phyloP scores from a whole-genome alignment of 1,284 basidiomycete species.

The Coniophora puteana region DNA sequence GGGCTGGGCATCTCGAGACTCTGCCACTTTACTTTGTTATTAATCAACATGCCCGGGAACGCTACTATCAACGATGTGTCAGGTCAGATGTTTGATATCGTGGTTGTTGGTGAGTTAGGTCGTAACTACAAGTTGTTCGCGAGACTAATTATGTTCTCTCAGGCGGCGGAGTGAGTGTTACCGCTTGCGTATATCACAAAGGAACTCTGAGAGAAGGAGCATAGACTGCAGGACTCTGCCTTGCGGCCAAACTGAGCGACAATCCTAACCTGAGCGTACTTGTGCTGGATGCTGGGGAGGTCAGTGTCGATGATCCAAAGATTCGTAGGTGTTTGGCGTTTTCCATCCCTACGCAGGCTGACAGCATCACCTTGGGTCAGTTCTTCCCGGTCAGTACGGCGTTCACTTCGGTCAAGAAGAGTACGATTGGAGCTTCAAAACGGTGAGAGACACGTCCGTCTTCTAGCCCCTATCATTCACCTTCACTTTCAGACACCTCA shows the following conservation, averaged over 20 bases:
- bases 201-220: too few species aligned
- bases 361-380: slow-evolving; percentile 13
- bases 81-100: slow-evolving; percentile 6
- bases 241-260: slow-evolving; percentile 42
- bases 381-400: slow-evolving; percentile 24
- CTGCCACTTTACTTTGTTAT: not conserved
- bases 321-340: slow-evolving; percentile 16
- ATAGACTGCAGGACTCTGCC: slow-evolving; percentile 34
- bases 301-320: slow-evolving; percentile 28
- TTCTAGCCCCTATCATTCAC: not conserved
- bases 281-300: slow-evolving; percentile 37
- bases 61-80: not conserved
- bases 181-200: not conserved
- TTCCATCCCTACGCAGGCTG: not conserved
- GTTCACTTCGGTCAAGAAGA: slow-evolving; percentile 22
- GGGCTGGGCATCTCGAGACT: too few species aligned
- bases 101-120: slow-evolving; percentile 5
- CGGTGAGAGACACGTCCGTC: slow-evolving; percentile 15
- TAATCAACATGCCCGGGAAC: not conserved
- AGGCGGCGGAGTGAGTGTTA: slow-evolving; percentile 7
- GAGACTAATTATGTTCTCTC: not conserved
- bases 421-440: slow-evolving; percentile 26
- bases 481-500: slow-evolving; percentile 5
- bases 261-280: slow-evolving; percentile 34
- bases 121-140: not conserved